Base-by-base conservation (phyloP, 768 basidiomycete genomes). In the Lactifluus hygrophoroides region DNA sequence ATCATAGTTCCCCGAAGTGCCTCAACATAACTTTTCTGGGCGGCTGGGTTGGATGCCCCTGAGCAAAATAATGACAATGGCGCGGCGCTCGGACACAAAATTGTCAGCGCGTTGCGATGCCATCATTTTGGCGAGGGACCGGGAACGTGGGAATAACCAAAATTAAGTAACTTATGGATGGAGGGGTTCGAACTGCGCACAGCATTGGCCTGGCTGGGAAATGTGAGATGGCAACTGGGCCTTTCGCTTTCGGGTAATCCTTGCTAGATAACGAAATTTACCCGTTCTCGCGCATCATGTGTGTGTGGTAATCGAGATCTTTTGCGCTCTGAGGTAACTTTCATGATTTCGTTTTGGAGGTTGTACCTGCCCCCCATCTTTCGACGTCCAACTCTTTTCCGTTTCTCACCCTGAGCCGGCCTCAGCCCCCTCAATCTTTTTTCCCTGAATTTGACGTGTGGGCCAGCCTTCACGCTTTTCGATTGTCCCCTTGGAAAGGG, bases 391-490 rank as follows among this genome's bases (percentile, higher is more conserved):
- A 17, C 19, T 35, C 16, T 11, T 19, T 46, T 47, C 25, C 23
- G 25, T 28, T 57, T 57, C 34, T 52, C 44, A 38, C n/a, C 48
- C 58, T 44, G 61, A 56, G 58, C 61, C 32, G 54, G 61, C 37
- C 58, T 61, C 61, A 51, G 30, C 45, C n/a, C 25, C 34, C 25
- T 34, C 34, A 14, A 6, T 23, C 30, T 51, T 5, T 14, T 40
- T 38, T 28, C 23, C 21, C 16, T 60, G 23, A 51, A 8, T 27
- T 35, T 30, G 42, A 45, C n/a, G 34, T 35, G 43, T n/a, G 53
- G 28, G 34, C 49, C 5, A 28, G 58, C 32, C 44, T 43, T 51
- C 45, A 21, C 43, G 25, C 56, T 19, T 49, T 17, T 54, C 10
- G 3, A 19, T 19, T 10, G 8, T 16, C n/a, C 34, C 28, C 19